Evolutionary conservation across 2,329 filamentous ascomycete genomes (phyloP), one percentile per base, ranked within the genome.

Genomic region (Fusarium annulatum): DNA sequence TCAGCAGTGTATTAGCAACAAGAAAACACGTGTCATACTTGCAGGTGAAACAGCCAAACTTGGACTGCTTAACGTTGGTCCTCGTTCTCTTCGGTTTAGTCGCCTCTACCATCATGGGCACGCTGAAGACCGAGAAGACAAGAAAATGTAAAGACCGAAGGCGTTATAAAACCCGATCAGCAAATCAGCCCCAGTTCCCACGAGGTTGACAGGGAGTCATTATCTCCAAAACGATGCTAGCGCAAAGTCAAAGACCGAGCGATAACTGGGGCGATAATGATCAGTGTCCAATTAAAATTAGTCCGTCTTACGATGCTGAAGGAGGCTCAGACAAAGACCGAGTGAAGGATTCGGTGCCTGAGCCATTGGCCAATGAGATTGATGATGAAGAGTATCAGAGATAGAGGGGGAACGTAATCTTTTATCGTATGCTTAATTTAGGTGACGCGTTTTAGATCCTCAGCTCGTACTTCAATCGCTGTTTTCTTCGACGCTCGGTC

Each of bases 51-150:
- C 74, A 76, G 15, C 74, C 74, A 38, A 56, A 67, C n/a, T 75
- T 76, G 4, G 74, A 76, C 55, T 76, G 74, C 21, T 59, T 76
- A 4, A 76, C 74, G 33, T 76, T 76, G 6, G 74, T 75, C 59
- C 74, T 75, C 3, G 74, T 76, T 11, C 74, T 60, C 26, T 73
- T 76, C 1, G 45, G 2, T 7, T 61, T 69, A 41, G 18, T 46
- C 2, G 26, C 7, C 12, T 38, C 33, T 16, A 1, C n/a, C 9
- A 51, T 34, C 41, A 8, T 11, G 39, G 6, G 11, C 30, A 16
- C 19, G 2, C 15, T 8, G 43, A 74, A 64, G 64, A 71, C 61
- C 72, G 63, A 69, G 23, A 3, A 19, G 23, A 33, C 7, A 9
- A n/a, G 28, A 49, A 49, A 39, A 33, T 34, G 10, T 19, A 61